Evolutionary conservation across 148 eudicot genomes (phyloP), one percentile per base, ranked within the genome.

Genomic region (Arbutus unedo): DNA sequence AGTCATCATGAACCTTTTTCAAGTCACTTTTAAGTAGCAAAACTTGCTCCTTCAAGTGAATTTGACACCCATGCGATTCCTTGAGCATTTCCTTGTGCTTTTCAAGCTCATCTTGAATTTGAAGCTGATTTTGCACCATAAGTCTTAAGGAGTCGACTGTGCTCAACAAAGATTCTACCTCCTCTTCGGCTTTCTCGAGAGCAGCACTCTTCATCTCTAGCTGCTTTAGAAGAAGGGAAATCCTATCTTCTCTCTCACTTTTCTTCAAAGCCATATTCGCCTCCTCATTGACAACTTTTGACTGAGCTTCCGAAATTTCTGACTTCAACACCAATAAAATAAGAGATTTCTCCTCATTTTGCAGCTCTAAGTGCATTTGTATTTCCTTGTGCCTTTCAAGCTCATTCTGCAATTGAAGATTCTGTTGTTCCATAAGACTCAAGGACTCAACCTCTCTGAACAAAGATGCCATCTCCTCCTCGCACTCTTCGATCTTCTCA

Each of bases 321-420:
- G 90, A 87, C 79, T 79, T 88, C 84, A 90, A 67, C 79, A 91
- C 87, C 78, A 92, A 85, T 75, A 91, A 66, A 89, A 87, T 88
- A n/a, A 91, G 66, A 41, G 94, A 92, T 48, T 87, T 71, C 72
- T 95, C 98, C 76, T 92, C 93, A 82, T 92, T 93, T 84, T 93
- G 93, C 86, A 87, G 23, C 87, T 85, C 92, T 74, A 95, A 64
- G 70, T 88, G 88, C 18, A 88, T 82, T 80, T 90, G 25, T 92
- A 91, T 76, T 92, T 89, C 72, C 79, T 79, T 71, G 92, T 79
- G 44, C 78, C 79, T 89, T 3, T 86, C 81, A 31, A 92, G 83
- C 62, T 88, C 92, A 64, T 85, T 55, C 38, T 83, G 84, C 87
- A 89, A 41, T 51, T 77, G 81, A 81, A 86, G 77, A 81, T 86